Conservation (phyloP, 2,329 filamentous ascomycete species). For the Exophiala bonariae region DNA sequence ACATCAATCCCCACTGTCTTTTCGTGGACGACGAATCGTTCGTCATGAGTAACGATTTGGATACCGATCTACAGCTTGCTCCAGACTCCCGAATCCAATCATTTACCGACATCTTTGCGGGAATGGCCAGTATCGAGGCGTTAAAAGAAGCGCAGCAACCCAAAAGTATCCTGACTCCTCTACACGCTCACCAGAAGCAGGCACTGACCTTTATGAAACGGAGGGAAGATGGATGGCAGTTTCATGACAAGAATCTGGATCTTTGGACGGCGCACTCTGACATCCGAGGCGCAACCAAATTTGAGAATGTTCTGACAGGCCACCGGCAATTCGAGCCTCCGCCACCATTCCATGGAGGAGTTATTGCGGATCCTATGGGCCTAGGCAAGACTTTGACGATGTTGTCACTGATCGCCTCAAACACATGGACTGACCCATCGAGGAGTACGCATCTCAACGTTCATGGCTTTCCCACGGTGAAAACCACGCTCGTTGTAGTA, state of each 20-base stretch:
- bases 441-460: too few relatives aligned
- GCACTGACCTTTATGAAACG: conserved; percentile 45
- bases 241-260: conserved; percentile 30
- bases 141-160: conserved; percentile 23
- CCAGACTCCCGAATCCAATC: too few relatives aligned
- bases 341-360: conserved; percentile 41
- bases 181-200: conserved; percentile 43
- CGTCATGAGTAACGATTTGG: background rate
- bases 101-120: conserved; percentile 12
- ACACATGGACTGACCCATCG: conserved; percentile 13
- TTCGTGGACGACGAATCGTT: background rate
- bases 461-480: too few relatives aligned
- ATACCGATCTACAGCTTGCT: background rate
- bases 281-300: conserved; percentile 3
- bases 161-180: conserved; percentile 26
- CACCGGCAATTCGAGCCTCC: conserved; percentile 34
- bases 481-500: conserved; percentile 37
- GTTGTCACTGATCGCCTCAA: conserved; percentile 42
- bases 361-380: conserved; percentile 51
- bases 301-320: conserved; percentile 35
- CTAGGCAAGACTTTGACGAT: conserved; percentile 49
- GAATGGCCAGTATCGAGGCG: conserved; percentile 24
- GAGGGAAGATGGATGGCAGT: conserved; percentile 40
- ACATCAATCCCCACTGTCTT: conserved; percentile 28
- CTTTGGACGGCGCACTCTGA: conserved; percentile 35